Conservation (phyloP, 208 protist species). For the Vickermania spadyakhi region DNA sequence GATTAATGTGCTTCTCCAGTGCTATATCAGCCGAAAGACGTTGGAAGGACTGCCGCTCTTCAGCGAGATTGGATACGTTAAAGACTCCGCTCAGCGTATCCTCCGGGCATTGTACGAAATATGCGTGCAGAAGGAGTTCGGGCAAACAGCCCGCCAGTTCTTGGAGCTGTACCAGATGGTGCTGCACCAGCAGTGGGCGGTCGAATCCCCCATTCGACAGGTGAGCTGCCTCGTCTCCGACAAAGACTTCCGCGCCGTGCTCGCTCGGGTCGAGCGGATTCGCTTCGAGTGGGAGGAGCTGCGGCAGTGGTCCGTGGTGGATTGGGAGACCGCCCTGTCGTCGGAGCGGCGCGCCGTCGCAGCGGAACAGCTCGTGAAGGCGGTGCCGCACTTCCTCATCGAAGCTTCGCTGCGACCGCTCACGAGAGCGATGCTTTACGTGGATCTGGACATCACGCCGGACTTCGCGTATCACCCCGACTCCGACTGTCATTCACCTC, state of each 20-base stretch:
- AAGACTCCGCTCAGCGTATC: constrained; percentile 93
- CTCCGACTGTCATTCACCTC: background rate
- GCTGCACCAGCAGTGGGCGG: constrained; percentile 94
- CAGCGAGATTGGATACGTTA: constrained; percentile 99
- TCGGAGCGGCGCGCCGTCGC: constrained; percentile 75
- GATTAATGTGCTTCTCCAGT: constrained; percentile 98
- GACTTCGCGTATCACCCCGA: constrained; percentile 94
- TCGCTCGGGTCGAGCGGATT: constrained; percentile 93
- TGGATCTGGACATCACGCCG: constrained; percentile 94
- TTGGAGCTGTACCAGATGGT: constrained; percentile 91
- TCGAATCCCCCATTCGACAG: constrained; percentile 92
- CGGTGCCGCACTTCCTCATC: constrained; percentile 93
- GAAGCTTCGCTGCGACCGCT: constrained; percentile 92
- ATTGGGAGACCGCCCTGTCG: constrained; percentile 92
- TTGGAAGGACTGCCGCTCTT: constrained; percentile 97
- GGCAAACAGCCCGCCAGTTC: constrained; percentile 90
- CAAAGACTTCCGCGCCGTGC: constrained; percentile 78
- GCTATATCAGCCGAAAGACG: constrained; percentile 96
- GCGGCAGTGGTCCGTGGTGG: constrained; percentile 86
- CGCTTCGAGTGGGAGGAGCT: constrained; percentile 95
- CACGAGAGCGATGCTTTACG: constrained; percentile 90
- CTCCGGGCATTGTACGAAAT: constrained; percentile 95
- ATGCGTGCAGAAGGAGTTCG: constrained; percentile 92
- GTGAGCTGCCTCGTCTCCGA: constrained; percentile 57
- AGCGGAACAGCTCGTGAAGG: constrained; percentile 87